Percentiles rank a stretch among this genome's conserved stretches.
phyloP scores from a whole-genome alignment of 257 asterid genomes.

The Solanum gandarillasii region DNA sequence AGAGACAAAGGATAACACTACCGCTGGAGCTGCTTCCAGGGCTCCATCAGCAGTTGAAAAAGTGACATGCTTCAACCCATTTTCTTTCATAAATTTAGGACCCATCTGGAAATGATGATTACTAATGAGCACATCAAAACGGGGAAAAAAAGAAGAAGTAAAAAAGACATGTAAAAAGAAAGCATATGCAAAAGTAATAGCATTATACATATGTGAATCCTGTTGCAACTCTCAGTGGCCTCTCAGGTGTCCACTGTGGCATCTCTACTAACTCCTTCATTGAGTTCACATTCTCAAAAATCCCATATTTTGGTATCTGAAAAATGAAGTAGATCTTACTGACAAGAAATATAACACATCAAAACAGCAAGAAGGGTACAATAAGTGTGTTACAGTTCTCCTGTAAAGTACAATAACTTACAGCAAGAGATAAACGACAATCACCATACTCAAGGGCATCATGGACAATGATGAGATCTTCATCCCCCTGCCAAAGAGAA shows the following conservation, averaged over 20 bases:
- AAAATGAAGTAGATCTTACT: neutral
- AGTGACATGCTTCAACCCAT: constrained; percentile 58
- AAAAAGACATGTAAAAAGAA: neutral
- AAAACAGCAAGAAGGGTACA: neutral
- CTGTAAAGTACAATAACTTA: constrained; percentile 20
- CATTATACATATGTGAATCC: constrained; percentile 78
- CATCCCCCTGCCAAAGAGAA: constrained; percentile 54
- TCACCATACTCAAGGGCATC: constrained; percentile 88
- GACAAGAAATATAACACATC: neutral
- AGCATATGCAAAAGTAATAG: neutral
- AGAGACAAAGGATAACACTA: neutral
- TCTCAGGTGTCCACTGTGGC: constrained; percentile 95
- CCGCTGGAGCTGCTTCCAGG: constrained; percentile 84
- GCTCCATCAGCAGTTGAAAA: constrained; percentile 99
- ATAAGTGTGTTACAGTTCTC: neutral
- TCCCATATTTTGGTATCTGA: constrained; percentile 95
- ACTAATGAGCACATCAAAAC: neutral
- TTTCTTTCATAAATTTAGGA: constrained; percentile 79
- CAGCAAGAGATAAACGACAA: constrained; percentile 89
- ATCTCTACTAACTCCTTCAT: constrained; percentile 74
- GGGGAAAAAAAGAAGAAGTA: neutral
- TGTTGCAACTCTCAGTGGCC: constrained; percentile 95
- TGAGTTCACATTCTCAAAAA: constrained; percentile 85
- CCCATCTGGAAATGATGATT: constrained; percentile 55
- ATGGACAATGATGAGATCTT: constrained; percentile 88